These are phyloP conservation scores for Cercospora sp. DNA, from an alignment of 2,329 filamentous ascomycete genomes.

Conservation along the genomic window DNA sequence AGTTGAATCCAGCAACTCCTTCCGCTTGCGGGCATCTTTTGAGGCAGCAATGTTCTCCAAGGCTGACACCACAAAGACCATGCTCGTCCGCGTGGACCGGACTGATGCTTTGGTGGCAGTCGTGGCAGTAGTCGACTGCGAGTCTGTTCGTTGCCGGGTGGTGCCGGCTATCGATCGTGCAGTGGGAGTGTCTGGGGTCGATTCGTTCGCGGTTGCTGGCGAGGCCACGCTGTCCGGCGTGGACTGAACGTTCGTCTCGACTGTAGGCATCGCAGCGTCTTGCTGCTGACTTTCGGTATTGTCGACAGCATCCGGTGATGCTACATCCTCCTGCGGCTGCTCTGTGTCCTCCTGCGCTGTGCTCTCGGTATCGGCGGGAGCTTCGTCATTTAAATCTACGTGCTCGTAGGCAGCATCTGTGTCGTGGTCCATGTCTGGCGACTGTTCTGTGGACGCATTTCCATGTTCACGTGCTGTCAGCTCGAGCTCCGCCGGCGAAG, in stretches of 20 bases:
- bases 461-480: slow-evolving; percentile 8
- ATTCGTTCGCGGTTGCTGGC: slow-evolving; percentile 23
- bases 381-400: slow-evolving; percentile 12
- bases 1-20: slow-evolving; percentile 77
- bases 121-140: slow-evolving; percentile 57
- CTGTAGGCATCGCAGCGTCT: slow-evolving; percentile 5
- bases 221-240: slow-evolving; percentile 22
- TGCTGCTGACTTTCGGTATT: slow-evolving; percentile 10
- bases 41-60: slow-evolving; percentile 88
- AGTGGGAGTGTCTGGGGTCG: slow-evolving; percentile 26
- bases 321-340: slow-evolving; percentile 9
- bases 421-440: slow-evolving; percentile 12
- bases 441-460: background rate
- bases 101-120: slow-evolving; percentile 50
- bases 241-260: slow-evolving; percentile 6
- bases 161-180: slow-evolving; percentile 13
- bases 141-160: slow-evolving; percentile 58
- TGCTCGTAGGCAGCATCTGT: slow-evolving; percentile 6
- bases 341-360: slow-evolving; percentile 20
- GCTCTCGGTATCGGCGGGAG: slow-evolving; percentile 5
- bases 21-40: slow-evolving; percentile 85
- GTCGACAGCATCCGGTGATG: slow-evolving; percentile 16
- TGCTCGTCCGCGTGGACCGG: slow-evolving; percentile 75
- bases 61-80: slow-evolving; percentile 92
- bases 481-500: background rate